These are phyloP conservation scores for Colletotrichum lentis DNA, from an alignment of 2,329 filamentous ascomycete genomes.

Conservation along the genomic window DNA sequence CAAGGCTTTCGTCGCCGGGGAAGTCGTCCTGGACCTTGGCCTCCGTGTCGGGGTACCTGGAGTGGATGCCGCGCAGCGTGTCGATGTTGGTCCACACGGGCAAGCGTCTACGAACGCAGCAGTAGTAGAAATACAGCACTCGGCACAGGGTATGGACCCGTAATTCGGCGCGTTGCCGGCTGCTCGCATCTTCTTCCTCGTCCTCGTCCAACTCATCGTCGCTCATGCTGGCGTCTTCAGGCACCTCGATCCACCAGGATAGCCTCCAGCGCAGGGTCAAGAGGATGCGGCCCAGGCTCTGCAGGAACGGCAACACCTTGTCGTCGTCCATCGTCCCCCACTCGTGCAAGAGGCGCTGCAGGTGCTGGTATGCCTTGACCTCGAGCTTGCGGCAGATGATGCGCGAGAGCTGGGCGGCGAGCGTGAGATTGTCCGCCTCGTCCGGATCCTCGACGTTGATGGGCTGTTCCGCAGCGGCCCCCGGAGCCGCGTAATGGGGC, in stretches of 20 bases:
- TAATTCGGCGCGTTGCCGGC: constrained; percentile 49
- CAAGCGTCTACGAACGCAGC: constrained; percentile 52
- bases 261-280: constrained; percentile 54
- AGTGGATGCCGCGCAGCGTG: constrained; percentile 49
- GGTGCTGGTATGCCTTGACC: constrained; percentile 53
- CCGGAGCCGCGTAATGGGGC: neutral
- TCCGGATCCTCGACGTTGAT: constrained; percentile 49
- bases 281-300: constrained; percentile 40
- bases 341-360: constrained; percentile 47
- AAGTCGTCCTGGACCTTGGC: constrained; percentile 53
- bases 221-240: constrained; percentile 46
- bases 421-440: constrained; percentile 50
- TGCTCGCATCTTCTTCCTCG: constrained; percentile 16
- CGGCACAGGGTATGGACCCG: constrained; percentile 52
- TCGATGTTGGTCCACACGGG: constrained; percentile 49
- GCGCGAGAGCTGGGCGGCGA: constrained; percentile 54
- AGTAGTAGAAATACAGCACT: constrained; percentile 57
- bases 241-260: constrained; percentile 52
- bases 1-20: constrained; percentile 48
- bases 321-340: constrained; percentile 36
- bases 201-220: constrained; percentile 42
- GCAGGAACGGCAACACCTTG: constrained; percentile 43
- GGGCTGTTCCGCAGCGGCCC: constrained; percentile 41
- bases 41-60: constrained; percentile 52
- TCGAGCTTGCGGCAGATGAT: constrained; percentile 57